Evolutionary conservation across 2,329 filamentous ascomycete genomes (phyloP), one percentile per base, ranked within the genome.

Genomic region (Epichloe gansuensis): DNA sequence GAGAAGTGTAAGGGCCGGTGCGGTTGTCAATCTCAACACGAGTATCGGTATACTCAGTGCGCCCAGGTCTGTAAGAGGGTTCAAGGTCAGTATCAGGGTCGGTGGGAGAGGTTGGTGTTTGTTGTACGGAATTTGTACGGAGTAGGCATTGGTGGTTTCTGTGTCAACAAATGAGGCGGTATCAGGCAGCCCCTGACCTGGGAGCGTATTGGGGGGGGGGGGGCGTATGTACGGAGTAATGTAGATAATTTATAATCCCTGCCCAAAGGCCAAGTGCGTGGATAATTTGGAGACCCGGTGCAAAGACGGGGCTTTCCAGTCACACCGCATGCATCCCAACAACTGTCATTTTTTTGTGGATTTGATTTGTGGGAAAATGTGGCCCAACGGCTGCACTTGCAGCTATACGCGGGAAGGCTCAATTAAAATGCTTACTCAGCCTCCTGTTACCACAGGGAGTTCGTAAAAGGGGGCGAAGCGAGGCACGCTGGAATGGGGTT

Each of bases 11-110:
- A 56, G 70, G 66, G 63, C 71, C 70, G 61, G 69, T 67, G 59
- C 74, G 74, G 58, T 62, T 63, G 68, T 86, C 76, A 65, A 82
- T 73, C 71, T 87, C 80, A 68, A 87, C 71, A 67, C 81, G 79
- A 68, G 79, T 76, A 68, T 84, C 79, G 63, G 76, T 72, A 73
- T 80, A 82, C 63, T 72, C 62, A 58, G 63, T 63, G 58, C 60
- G 69, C 64, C 62, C 58, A 61, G 66, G 62, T 62, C 65, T 67
- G 54, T 52, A 34, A 49, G 43, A 49, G 45, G 41, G 27, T 44
- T 31, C 12, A 48, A 45, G 49, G 54, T 59, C 50, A 56, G 56
- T 56, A 21, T 36, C 12, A 27, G 36, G 12, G 5, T 27, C 46
- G 35, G 23, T 23, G 57, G 59, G 48, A 44, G 41, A 51, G 48